Evolutionary conservation across 148 eudicot genomes (phyloP), one percentile per base, ranked within the genome.

Genomic region (Beta vulgaris): DNA sequence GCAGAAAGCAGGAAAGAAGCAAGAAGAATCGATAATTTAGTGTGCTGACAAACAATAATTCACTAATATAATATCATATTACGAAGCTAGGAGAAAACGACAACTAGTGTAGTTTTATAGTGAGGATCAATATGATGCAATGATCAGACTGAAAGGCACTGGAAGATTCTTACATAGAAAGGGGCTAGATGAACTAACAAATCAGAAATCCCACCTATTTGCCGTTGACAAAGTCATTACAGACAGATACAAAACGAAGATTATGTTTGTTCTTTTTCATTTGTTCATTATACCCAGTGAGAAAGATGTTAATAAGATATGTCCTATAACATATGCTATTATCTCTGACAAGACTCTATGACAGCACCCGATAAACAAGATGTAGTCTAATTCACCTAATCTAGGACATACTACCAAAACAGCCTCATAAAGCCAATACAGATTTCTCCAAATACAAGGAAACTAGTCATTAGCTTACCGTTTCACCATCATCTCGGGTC

Each of bases 401-500:
- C n/a, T 12, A 54, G 11, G 31, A 59, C 36, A 59, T 10, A 59
- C 35, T 34, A 35, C 67, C 42, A 35, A 70, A 40, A 34, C 7
- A 39, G 7, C 11, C 37, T 16, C 28, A 29, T 49, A 73, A 32
- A 51, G 19, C 2, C 7, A 43, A 42, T 1, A 69, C 19, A 60
- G 43, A 62, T 13, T 23, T 49, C 61, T 43, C 62, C 43, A 57
- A 55, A 29, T 42, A 36, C 43, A 43, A 72, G 44, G 31, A 44
- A 68, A 63, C 23, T 1, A 37, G 68, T n/a, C 7, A 53, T 73
- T 75, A 74, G 51, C 97, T 90, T 76, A 95, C 99, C 51, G 90
- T 74, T 90, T 86, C 96, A 87, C 93, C 97, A 80, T 95, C 92
- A 82, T 87, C 96, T 57, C 88, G 86, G 61, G 92, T 85, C 60